Percentiles rank a stretch among this genome's conserved stretches.
phyloP scores from a whole-genome alignment of 2,329 filamentous ascomycete species.

The Xylaria sp. region DNA sequence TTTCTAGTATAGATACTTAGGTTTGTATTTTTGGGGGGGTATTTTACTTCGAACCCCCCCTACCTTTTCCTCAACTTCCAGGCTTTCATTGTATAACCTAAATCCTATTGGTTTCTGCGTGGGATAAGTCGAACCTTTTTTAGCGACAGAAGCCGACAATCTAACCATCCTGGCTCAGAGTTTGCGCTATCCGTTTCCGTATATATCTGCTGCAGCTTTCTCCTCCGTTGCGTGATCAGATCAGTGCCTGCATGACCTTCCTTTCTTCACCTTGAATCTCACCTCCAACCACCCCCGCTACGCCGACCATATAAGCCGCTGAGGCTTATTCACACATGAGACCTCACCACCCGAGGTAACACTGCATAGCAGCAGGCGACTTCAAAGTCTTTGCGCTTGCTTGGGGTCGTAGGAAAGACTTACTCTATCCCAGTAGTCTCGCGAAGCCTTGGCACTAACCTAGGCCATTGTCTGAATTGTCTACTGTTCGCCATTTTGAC shows the following conservation, averaged over 20 bases:
- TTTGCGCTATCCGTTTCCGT: slow-evolving; percentile 15
- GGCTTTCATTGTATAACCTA: not conserved
- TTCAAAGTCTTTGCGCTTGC: slow-evolving; percentile 72
- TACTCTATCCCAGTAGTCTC: not conserved
- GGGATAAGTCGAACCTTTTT: not conserved
- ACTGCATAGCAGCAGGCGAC: slow-evolving; percentile 58
- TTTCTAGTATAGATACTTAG: too few species aligned
- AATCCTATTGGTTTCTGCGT: not conserved
- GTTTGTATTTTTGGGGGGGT: too few species aligned
- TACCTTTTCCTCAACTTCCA: too few species aligned
- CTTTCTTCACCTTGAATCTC: slow-evolving; percentile 1
- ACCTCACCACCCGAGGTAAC: slow-evolving; percentile 15
- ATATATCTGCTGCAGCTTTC: slow-evolving; percentile 17
- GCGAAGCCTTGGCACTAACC: not conserved
- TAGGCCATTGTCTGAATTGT: too few species aligned
- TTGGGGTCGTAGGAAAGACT: slow-evolving; percentile 64
- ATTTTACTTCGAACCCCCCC: too few species aligned
- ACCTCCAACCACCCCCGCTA: slow-evolving; percentile 1
- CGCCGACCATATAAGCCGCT: not conserved
- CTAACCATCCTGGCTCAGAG: not conserved
- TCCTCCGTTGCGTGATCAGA: slow-evolving; percentile 18
- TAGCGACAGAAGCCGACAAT: not conserved
- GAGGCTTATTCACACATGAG: slow-evolving; percentile 17
- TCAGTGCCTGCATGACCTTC: slow-evolving; percentile 15
- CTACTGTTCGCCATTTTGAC: too few species aligned